Evolutionary conservation across 805 yeast species (phyloP).

Genomic region (Yueomyces sp.): DNA sequence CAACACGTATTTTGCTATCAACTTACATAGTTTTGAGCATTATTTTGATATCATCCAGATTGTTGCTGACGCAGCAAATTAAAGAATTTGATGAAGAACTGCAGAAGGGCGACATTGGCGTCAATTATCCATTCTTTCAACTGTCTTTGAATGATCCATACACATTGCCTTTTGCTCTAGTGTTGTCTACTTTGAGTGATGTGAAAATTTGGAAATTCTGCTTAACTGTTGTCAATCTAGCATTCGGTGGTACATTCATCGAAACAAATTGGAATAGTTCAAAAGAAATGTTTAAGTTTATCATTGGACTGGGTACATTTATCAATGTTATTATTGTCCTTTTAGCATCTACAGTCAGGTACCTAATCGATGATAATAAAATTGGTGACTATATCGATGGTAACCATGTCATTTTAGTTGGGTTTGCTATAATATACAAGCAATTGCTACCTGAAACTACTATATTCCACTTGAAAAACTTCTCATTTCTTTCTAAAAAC

Average conservation of each 20-base stretch:
- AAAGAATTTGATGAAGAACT: conserved; percentile 1
- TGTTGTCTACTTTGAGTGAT: conserved; percentile 55
- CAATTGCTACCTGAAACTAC: conserved; percentile 52
- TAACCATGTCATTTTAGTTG: conserved; percentile 40
- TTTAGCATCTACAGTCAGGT: conserved; percentile 14
- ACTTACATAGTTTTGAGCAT: not conserved
- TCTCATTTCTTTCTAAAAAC: conserved; percentile 24
- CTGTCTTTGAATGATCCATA: conserved; percentile 46
- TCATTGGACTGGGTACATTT: conserved; percentile 33
- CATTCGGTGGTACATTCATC: conserved; percentile 50
- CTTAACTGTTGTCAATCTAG: conserved; percentile 34
- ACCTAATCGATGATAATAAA: conserved; percentile 14
- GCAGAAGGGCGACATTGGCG: conserved; percentile 8
- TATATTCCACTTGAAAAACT: conserved; percentile 37
- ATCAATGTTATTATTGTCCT: conserved; percentile 38
- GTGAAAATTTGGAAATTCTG: conserved; percentile 33
- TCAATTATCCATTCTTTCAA: conserved; percentile 46
- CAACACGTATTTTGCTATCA: conserved; percentile 32
- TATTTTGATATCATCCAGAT: not conserved
- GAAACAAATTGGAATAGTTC: conserved; percentile 52
- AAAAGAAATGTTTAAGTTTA: conserved; percentile 36
- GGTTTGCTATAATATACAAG: conserved; percentile 49
- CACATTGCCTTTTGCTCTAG: conserved; percentile 50
- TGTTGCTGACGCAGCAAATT: not conserved
- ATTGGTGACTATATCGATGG: conserved; percentile 38